Percentiles rank a stretch among this genome's conserved stretches.
Conservation (phyloP, 352 stramenopile genomes). For the Plasmopara viticola region DNA sequence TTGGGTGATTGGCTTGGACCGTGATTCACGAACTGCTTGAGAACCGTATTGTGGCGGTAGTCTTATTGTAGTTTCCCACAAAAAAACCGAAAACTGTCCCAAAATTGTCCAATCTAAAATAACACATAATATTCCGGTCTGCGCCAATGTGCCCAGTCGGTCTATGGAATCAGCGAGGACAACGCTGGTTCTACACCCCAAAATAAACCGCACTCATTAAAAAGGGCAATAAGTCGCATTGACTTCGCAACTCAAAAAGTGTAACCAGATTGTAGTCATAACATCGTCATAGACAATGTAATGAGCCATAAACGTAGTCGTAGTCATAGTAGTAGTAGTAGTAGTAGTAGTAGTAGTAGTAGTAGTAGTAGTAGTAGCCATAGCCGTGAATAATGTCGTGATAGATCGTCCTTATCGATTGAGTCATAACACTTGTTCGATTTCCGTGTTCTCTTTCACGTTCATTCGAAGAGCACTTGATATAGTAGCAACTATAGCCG, state of each 20-base stretch:
- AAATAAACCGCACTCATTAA: neutral
- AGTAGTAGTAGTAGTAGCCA: neutral
- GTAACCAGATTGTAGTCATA: neutral
- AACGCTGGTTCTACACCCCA: too few relatives aligned
- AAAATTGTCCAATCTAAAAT: too few relatives aligned
- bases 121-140: too few relatives aligned
- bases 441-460: neutral
- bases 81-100: too few relatives aligned
- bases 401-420: neutral
- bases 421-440: too few relatives aligned
- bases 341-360: neutral
- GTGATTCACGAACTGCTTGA: neutral
- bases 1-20: neutral
- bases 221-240: neutral
- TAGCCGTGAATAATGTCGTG: neutral
- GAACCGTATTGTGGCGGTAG: neutral
- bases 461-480: neutral
- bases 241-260: neutral
- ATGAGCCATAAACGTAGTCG: too few relatives aligned
- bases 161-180: too few relatives aligned
- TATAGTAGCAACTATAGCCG: neutral
- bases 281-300: too few relatives aligned
- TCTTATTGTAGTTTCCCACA: too few relatives aligned
- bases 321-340: too few relatives aligned
- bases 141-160: too few relatives aligned